Evolutionary conservation across 305 asterid species (phyloP).

Genomic region (Solanum hybrid): DNA sequence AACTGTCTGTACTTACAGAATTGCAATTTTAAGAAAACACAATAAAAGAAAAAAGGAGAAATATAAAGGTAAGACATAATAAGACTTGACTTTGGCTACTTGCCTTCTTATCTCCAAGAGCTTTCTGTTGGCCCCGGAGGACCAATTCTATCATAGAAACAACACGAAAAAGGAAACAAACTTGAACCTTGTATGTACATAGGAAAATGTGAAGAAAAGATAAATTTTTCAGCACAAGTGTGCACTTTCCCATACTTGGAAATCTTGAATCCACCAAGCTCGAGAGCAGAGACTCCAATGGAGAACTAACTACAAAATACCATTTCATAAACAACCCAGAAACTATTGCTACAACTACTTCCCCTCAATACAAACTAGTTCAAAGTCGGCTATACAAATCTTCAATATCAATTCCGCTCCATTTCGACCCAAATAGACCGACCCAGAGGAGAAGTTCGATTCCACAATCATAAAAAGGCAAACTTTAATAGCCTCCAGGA

Average conservation of each 20-base stretch:
- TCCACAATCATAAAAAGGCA: background rate
- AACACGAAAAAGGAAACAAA: background rate
- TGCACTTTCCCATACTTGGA: constrained; percentile 5
- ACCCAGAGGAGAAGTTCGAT: background rate
- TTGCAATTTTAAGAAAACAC: background rate
- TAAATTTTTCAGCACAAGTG: background rate
- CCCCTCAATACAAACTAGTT: background rate
- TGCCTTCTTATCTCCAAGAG: background rate
- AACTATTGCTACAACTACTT: background rate
- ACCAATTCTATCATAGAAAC: background rate
- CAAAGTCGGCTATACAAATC: background rate
- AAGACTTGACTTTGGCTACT: background rate
- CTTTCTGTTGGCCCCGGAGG: background rate
- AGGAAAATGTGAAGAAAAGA: background rate
- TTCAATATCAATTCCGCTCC: background rate
- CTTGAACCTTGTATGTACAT: background rate
- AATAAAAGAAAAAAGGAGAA: background rate
- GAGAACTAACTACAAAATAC: background rate
- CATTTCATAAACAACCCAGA: background rate
- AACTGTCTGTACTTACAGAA: background rate
- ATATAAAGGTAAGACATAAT: background rate
- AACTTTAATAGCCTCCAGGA: background rate
- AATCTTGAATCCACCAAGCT: constrained; percentile 41
- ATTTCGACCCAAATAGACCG: background rate
- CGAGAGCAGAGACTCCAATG: constrained; percentile 28